Evolutionary conservation across 192 early-diverging fungal genomes (phyloP).

Genomic region (Gamsiella multidivaricata): DNA sequence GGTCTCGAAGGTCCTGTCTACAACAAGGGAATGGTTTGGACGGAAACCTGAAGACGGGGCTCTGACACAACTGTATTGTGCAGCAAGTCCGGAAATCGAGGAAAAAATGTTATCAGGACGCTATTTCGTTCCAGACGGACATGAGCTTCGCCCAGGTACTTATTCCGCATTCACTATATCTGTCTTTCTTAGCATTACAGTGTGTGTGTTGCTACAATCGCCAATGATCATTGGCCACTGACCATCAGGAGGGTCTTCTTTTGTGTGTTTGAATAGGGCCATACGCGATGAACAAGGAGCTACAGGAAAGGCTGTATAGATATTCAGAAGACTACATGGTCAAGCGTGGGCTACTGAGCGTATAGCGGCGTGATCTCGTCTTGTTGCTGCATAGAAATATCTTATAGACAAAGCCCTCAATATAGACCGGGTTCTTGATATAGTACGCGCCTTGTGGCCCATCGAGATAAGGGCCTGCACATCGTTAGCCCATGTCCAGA

Average conservation of each 20-base stretch:
- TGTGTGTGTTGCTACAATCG: too few species aligned
- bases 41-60: constrained; percentile 56
- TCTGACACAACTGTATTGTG: constrained; percentile 59
- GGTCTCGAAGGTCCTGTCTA: background rate
- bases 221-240: too few species aligned
- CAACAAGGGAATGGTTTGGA: constrained; percentile 6
- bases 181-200: background rate
- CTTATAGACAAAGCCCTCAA: too few species aligned
- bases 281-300: constrained; percentile 36
- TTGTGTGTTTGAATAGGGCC: constrained; percentile 9
- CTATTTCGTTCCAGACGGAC: constrained; percentile 53
- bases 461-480: too few species aligned
- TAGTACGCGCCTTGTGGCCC: too few species aligned
- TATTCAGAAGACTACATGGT: constrained; percentile 49
- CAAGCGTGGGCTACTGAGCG: constrained; percentile 25
- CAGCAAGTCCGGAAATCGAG: constrained; percentile 64
- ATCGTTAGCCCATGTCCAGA: too few species aligned
- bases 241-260: background rate
- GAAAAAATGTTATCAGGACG: constrained; percentile 48
- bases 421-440: too few species aligned
- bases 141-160: constrained; percentile 45
- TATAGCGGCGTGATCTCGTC: background rate
- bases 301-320: constrained; percentile 44
- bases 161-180: background rate
- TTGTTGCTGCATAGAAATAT: too few species aligned